These are phyloP conservation scores for Colletotrichum orbiculare DNA, from an alignment of 2,329 filamentous ascomycete genomes.

Conservation along the genomic window DNA sequence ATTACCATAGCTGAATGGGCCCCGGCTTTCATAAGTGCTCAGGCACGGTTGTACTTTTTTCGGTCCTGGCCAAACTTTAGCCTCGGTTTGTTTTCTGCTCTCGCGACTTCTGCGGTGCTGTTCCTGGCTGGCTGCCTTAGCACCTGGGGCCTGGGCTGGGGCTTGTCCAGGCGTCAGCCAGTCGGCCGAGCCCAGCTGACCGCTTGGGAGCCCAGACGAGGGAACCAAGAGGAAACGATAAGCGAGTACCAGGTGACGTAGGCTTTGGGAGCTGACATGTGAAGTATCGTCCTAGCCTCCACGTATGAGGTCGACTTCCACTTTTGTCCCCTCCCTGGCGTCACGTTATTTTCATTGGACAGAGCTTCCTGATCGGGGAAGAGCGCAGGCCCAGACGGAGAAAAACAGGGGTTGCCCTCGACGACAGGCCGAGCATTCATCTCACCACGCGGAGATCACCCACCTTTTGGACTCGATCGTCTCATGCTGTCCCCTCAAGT, in stretches of 20 bases:
- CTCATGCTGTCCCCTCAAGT: constrained; percentile 30
- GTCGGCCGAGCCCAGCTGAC: neutral
- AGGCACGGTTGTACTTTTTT: constrained; percentile 35
- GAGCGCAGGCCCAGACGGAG: constrained; percentile 21
- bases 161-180: no score
- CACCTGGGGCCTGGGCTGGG: constrained; percentile 2
- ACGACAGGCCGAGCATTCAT: constrained; percentile 35
- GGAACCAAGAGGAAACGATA: constrained; percentile 16
- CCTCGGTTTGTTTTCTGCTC: constrained; percentile 33
- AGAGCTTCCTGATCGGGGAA: constrained; percentile 30
- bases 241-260: constrained; percentile 31
- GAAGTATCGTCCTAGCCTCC: constrained; percentile 36
- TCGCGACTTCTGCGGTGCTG: neutral
- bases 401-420: constrained; percentile 36
- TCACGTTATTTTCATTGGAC: constrained; percentile 18
- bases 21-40: neutral
- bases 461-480: constrained; percentile 30
- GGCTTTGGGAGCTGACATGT: constrained; percentile 9
- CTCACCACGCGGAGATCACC: constrained; percentile 35
- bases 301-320: neutral
- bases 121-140: neutral
- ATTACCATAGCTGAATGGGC: constrained; percentile 7
- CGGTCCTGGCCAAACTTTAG: constrained; percentile 35
- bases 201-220: constrained; percentile 1
- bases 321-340: constrained; percentile 1